Conservation (phyloP, 441 rosid genomes). For the Erysimum pusillum region DNA sequence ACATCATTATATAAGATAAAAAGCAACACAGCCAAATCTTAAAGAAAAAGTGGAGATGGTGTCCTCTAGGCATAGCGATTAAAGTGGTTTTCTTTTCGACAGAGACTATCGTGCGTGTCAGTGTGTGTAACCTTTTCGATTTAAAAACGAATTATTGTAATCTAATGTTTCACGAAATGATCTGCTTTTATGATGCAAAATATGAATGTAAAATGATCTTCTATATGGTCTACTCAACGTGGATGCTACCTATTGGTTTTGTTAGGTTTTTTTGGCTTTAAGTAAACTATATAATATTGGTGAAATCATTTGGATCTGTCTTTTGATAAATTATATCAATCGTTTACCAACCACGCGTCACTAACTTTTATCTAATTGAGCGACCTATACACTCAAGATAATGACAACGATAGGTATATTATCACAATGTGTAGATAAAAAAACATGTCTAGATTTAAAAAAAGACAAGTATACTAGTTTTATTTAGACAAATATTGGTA, state of each 20-base stretch:
- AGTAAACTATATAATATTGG: neutral
- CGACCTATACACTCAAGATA: conserved; percentile 11
- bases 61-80: neutral
- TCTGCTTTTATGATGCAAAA: neutral
- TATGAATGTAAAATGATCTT: neutral
- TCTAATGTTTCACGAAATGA: neutral
- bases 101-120: conserved; percentile 6
- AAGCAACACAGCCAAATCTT: conserved; percentile 7
- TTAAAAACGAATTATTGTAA: neutral
- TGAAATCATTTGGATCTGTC: conserved; percentile 5
- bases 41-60: neutral
- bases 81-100: conserved; percentile 1
- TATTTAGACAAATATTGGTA: neutral
- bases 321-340: neutral
- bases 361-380: conserved; percentile 5
- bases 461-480: neutral
- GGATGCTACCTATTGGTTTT: neutral
- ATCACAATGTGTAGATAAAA: neutral
- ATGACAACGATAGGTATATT: conserved; percentile 23
- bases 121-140: conserved; percentile 23
- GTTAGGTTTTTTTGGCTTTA: neutral
- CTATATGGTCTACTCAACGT: neutral
- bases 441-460: neutral
- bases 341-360: conserved; percentile 8
- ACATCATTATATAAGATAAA: conserved; percentile 1